Conservation (phyloP, 176 grass and related monocot genomes). For the Rhynchospora breviuscula region DNA sequence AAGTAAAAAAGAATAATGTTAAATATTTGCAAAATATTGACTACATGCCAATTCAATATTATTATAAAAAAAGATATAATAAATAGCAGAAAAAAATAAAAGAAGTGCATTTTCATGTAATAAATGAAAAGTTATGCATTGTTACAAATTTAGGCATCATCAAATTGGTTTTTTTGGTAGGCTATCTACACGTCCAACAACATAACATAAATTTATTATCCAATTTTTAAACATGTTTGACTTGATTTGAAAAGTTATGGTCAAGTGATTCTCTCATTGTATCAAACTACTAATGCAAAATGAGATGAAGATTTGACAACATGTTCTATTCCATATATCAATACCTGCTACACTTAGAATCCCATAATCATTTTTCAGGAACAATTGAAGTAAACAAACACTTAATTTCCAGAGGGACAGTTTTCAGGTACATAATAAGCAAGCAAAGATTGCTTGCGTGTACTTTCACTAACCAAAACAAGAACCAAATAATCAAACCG, state of each 20-base stretch:
- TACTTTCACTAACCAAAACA: background rate
- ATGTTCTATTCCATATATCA: background rate
- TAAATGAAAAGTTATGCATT: background rate
- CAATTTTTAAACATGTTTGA: too few relatives aligned
- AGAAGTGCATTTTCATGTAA: background rate
- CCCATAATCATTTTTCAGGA: background rate
- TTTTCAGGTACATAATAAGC: background rate
- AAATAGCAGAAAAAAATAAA: background rate
- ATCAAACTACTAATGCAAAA: background rate
- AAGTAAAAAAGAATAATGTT: background rate
- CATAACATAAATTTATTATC: too few relatives aligned
- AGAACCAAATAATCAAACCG: background rate
- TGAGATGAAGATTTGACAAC: background rate
- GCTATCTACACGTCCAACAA: too few relatives aligned
- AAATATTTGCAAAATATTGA: background rate
- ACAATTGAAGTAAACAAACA: background rate
- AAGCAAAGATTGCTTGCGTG: background rate
- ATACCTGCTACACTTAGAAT: background rate
- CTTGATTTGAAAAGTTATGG: too few relatives aligned
- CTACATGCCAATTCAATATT: background rate
- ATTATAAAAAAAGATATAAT: background rate
- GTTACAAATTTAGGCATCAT: background rate
- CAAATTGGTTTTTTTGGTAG: too few relatives aligned
- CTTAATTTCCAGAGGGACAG: background rate
- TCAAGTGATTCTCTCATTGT: background rate